A percentile compares a stretch with the other conserved stretches of the same genome.
These are phyloP conservation scores for Penicillium paradoxum DNA, from an alignment of 495 filamentous ascomycete genomes.

Conservation along the genomic window DNA sequence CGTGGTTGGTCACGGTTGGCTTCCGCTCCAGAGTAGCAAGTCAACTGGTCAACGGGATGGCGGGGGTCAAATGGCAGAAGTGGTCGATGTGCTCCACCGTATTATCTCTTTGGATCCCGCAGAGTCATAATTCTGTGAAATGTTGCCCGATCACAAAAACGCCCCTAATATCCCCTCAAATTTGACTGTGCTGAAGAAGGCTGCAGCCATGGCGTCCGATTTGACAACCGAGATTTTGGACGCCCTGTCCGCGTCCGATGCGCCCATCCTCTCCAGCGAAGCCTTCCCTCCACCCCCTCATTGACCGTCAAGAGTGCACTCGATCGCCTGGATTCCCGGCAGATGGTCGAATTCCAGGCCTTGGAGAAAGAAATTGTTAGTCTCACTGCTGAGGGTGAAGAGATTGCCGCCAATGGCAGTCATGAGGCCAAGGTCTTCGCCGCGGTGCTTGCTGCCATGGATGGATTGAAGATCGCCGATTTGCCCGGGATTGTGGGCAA, in stretches of 20 bases:
- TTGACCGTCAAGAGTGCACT: conserved; percentile 76
- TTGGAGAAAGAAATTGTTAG: conserved; percentile 72
- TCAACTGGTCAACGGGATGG: conserved; percentile 8
- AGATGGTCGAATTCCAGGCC: conserved; percentile 82
- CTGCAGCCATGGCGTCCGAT: conserved; percentile 54
- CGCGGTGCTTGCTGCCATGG: conserved; percentile 69
- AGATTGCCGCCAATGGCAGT: conserved; percentile 77
- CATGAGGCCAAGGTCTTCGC: conserved; percentile 95
- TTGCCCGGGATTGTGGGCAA: conserved; percentile 73
- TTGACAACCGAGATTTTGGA: conserved; percentile 62
- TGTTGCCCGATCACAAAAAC: conserved; percentile 13
- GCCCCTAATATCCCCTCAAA: conserved; percentile 14
- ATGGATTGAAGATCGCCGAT: conserved; percentile 75
- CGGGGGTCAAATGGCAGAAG: conserved; percentile 23
- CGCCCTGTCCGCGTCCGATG: conserved; percentile 56
- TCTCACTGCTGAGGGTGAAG: conserved; percentile 72
- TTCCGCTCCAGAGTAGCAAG: background rate
- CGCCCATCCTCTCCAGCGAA: conserved; percentile 65
- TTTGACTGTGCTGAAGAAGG: conserved; percentile 23
- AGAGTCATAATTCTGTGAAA: conserved; percentile 29
- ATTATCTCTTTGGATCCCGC: conserved; percentile 11
- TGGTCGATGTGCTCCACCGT: conserved; percentile 20
- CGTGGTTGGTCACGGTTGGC: background rate
- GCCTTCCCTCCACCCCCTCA: conserved; percentile 69
- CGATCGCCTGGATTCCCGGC: conserved; percentile 74